Percentiles rank a stretch among this genome's conserved stretches.
These are phyloP conservation scores for Tylopilus rubrobrunneus DNA, from an alignment of 768 basidiomycete species.

Conservation along the genomic window DNA sequence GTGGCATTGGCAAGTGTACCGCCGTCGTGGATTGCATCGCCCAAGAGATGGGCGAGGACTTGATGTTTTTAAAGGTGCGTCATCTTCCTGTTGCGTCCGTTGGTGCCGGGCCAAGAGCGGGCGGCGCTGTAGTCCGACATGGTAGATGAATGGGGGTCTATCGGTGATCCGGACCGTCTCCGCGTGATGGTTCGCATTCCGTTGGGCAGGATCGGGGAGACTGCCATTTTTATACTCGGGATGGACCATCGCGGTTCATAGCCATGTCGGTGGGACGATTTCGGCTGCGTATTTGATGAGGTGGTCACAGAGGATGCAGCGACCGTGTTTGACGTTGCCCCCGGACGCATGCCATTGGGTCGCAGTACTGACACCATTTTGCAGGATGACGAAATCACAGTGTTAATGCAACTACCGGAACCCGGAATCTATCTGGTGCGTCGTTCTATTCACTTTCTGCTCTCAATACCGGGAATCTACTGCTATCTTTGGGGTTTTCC, in stretches of 20 bases:
- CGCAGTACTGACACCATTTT: constrained; percentile 7
- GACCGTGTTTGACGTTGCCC: neutral
- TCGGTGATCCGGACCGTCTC: neutral
- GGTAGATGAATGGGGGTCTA: neutral
- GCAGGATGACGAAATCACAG: constrained; percentile 76
- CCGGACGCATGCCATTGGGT: neutral
- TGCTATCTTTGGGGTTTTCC: neutral
- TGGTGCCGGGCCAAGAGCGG: neutral
- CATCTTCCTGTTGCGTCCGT: neutral
- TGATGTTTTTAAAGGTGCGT: constrained; percentile 82
- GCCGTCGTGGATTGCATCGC: constrained; percentile 75
- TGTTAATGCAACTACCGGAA: constrained; percentile 66
- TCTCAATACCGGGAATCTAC: neutral
- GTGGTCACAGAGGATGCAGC: neutral
- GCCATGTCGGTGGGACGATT: neutral
- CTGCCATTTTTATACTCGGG: neutral
- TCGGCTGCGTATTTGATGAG: neutral
- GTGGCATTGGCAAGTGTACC: constrained; percentile 78
- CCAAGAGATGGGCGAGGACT: constrained; percentile 59
- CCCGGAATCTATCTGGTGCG: constrained; percentile 62
- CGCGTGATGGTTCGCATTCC: neutral
- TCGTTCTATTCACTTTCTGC: constrained; percentile 9
- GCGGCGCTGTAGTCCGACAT: too few relatives aligned
- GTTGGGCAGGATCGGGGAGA: neutral
- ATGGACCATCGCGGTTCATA: neutral